Percentiles rank a stretch among this genome's conserved stretches.
Evolutionary conservation across 2,329 filamentous ascomycete species (phyloP).

Genomic region (Phialophora verrucosa): DNA sequence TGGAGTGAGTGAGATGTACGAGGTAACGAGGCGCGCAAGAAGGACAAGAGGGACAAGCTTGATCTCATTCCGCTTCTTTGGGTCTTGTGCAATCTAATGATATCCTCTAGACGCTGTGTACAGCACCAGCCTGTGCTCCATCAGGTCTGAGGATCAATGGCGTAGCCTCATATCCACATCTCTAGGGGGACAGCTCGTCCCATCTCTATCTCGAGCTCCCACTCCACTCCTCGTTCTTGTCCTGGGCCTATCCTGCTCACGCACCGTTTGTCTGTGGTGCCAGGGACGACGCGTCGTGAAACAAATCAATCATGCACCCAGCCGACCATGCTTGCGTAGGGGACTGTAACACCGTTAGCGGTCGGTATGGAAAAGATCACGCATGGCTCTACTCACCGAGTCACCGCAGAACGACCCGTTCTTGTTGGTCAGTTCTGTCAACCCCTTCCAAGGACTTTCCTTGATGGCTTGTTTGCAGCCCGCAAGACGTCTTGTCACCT

Average conservation of each 20-base stretch:
- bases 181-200: background rate
- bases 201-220: background rate
- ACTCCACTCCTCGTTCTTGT: background rate
- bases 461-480: conserved; percentile 86
- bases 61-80: background rate
- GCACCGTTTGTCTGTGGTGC: conserved; percentile 25
- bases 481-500: conserved; percentile 80
- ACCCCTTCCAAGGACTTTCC: conserved; percentile 82
- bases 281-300: conserved; percentile 73
- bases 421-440: conserved; percentile 93
- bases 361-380: background rate
- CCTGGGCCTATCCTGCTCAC: conserved; percentile 2
- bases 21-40: background rate
- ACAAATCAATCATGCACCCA: conserved; percentile 90
- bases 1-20: too few species aligned
- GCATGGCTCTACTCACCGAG: conserved; percentile 68
- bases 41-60: background rate
- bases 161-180: conserved; percentile 5
- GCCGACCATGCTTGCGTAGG: conserved; percentile 98
- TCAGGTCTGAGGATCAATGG: conserved; percentile 1
- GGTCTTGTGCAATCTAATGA: background rate
- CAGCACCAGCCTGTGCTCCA: background rate
- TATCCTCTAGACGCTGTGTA: background rate
- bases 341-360: conserved; percentile 59
- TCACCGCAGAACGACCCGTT: conserved; percentile 81